Conservation (phyloP, 148 eudicot genomes). For the Camellia granthamiana region DNA sequence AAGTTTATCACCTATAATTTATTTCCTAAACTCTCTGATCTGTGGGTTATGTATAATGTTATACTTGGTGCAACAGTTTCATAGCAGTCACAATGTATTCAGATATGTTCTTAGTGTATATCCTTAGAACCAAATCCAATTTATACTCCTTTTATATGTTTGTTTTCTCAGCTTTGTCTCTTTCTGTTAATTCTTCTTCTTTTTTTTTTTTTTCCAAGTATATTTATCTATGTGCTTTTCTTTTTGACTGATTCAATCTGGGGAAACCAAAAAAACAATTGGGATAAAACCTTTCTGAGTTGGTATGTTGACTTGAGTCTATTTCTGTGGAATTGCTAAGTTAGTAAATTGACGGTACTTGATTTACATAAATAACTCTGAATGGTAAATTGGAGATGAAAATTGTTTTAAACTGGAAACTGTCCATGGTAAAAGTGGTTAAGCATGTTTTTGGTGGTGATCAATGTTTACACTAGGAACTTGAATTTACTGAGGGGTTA, state of each 20-base stretch:
- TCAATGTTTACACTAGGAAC: background rate
- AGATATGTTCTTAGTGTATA: background rate
- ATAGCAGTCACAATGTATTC: background rate
- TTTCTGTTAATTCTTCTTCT: background rate
- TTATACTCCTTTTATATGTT: background rate
- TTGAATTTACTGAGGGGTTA: background rate
- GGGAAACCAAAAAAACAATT: background rate
- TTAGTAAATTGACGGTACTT: background rate
- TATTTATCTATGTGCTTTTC: no score
- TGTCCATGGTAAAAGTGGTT: no score
- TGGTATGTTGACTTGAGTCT: no score
- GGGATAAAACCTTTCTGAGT: background rate
- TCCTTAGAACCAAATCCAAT: no score
- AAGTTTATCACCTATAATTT: conserved; percentile 27
- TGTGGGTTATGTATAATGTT: background rate
- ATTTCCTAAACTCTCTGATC: background rate
- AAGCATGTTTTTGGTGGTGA: no score
- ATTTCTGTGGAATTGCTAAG: no score
- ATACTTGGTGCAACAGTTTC: background rate
- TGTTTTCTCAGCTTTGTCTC: background rate
- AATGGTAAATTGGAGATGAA: no score
- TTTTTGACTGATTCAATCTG: no score
- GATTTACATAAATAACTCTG: background rate
- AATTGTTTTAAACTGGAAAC: no score
- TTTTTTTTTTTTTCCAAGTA: no score